phyloP scores from a whole-genome alignment of 1,139 yeast species.

The Suhomyces kunorum region DNA sequence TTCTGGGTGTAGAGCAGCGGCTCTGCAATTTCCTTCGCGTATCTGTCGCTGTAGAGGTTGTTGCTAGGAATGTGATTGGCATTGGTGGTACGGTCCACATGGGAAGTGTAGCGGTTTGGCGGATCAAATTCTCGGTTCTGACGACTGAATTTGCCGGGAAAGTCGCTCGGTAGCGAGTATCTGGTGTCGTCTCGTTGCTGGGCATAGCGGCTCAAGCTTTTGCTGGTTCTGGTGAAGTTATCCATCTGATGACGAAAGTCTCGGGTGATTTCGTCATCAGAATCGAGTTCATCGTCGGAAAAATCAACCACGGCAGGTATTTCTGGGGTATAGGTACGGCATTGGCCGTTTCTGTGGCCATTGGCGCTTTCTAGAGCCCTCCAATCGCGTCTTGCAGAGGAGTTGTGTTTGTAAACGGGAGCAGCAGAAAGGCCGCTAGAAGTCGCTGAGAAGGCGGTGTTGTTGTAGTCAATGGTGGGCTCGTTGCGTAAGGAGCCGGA shows the following conservation, averaged over 20 bases:
- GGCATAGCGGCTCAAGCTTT: slow-evolving; percentile 4
- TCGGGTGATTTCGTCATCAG: slow-evolving; percentile 15
- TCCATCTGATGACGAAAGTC: slow-evolving; percentile 14
- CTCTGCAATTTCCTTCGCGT: background rate
- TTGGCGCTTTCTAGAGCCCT: background rate
- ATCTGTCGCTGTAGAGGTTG: background rate
- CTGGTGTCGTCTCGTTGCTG: slow-evolving; percentile 5
- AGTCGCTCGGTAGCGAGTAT: slow-evolving; percentile 19
- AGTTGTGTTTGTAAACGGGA: background rate
- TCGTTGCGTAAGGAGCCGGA: slow-evolving; percentile 33
- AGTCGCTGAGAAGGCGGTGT: slow-evolving; percentile 24
- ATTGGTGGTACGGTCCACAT: too few relatives aligned
- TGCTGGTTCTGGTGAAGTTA: slow-evolving; percentile 13
- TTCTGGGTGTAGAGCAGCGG: slow-evolving; percentile 7
- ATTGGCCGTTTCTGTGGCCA: background rate
- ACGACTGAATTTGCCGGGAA: slow-evolving; percentile 25
- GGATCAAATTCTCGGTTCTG: background rate
- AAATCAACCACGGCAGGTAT: slow-evolving; percentile 17
- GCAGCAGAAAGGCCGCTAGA: background rate
- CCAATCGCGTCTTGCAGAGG: background rate
- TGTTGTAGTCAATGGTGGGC: slow-evolving; percentile 41
- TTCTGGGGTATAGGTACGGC: too few relatives aligned
- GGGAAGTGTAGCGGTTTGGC: too few relatives aligned
- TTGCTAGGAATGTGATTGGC: too few relatives aligned
- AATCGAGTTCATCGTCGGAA: slow-evolving; percentile 29